A percentile compares a stretch with the other conserved stretches of the same genome.
Conservation (phyloP, 768 basidiomycete species). For the Termitomyces sp. region DNA sequence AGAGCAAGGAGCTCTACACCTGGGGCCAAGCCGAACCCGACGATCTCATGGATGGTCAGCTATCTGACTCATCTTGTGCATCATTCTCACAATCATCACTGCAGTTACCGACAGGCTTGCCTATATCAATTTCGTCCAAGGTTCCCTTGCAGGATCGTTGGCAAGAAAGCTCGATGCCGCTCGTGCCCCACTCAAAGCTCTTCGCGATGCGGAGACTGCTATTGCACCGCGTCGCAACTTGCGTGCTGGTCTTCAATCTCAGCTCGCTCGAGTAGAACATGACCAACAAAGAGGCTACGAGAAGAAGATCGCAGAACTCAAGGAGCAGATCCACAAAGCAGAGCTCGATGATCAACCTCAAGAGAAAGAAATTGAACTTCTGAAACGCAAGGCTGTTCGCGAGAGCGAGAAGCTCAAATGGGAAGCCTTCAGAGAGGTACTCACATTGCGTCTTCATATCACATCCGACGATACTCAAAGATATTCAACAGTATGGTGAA, state of each 20-base stretch:
- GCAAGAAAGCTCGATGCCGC: slow-evolving; percentile 58
- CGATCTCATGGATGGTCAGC: slow-evolving; percentile 73
- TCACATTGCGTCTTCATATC: neutral
- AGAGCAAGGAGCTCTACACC: slow-evolving; percentile 80
- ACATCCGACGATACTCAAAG: neutral
- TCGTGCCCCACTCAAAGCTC: slow-evolving; percentile 59
- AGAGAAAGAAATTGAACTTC: slow-evolving; percentile 66
- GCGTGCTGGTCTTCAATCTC: slow-evolving; percentile 49
- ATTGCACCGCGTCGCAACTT: slow-evolving; percentile 58
- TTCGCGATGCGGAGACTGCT: slow-evolving; percentile 64
- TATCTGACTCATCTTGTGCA: slow-evolving; percentile 1
- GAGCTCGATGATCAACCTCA: slow-evolving; percentile 55
- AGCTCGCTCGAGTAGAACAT: slow-evolving; percentile 63
- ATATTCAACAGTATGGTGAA: slow-evolving; percentile 61
- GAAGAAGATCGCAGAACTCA: slow-evolving; percentile 63
- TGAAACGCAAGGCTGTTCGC: slow-evolving; percentile 70
- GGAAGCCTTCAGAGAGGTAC: slow-evolving; percentile 77
- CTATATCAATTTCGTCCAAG: slow-evolving; percentile 74
- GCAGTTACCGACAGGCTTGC: slow-evolving; percentile 77
- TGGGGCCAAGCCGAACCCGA: slow-evolving; percentile 73
- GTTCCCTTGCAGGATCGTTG: slow-evolving; percentile 56
- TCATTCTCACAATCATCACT: slow-evolving; percentile 4
- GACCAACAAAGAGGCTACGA: slow-evolving; percentile 60
- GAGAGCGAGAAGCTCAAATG: slow-evolving; percentile 77
- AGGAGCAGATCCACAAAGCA: slow-evolving; percentile 59